Conservation (phyloP, 805 yeast genomes). For the Cyberlindnera euphorbiae region DNA sequence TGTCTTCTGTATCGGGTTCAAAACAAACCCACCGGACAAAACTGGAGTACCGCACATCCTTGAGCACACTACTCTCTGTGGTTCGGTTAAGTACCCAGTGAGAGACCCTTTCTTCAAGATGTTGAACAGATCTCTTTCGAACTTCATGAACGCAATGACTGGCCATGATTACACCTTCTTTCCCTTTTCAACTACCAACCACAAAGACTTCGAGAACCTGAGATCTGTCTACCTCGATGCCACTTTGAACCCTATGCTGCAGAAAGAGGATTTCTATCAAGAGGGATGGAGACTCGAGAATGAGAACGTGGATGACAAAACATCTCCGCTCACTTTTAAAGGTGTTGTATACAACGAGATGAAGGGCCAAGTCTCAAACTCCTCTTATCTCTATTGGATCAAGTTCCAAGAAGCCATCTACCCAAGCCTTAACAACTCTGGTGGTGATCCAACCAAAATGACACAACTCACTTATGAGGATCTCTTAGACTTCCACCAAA, state of each 20-base stretch:
- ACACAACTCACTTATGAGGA: constrained; percentile 73
- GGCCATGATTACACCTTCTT: constrained; percentile 94
- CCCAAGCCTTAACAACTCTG: constrained; percentile 83
- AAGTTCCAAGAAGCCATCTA: constrained; percentile 79
- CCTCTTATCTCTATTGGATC: constrained; percentile 81
- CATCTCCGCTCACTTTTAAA: constrained; percentile 67
- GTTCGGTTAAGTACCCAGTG: constrained; percentile 86
- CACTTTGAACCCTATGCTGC: constrained; percentile 74
- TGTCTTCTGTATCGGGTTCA: constrained; percentile 85
- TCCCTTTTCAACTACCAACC: constrained; percentile 93
- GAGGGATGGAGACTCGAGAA: constrained; percentile 98
- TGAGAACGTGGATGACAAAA: constrained; percentile 48
- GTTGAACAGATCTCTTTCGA: constrained; percentile 90
- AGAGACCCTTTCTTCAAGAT: constrained; percentile 97
- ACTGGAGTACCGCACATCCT: constrained; percentile 95
- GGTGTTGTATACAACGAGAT: constrained; percentile 98
- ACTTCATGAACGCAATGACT: constrained; percentile 98
- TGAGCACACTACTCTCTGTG: constrained; percentile 95
- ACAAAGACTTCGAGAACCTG: constrained; percentile 72
- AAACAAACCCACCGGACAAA: constrained; percentile 91
- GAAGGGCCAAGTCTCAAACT: constrained; percentile 94
- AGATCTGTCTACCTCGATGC: constrained; percentile 87
- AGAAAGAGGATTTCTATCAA: constrained; percentile 79
- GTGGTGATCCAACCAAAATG: constrained; percentile 86
- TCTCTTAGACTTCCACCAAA: constrained; percentile 67